Base-by-base conservation (phyloP, 1,139 yeast genomes). In the Suhomyces bokatorum region DNA sequence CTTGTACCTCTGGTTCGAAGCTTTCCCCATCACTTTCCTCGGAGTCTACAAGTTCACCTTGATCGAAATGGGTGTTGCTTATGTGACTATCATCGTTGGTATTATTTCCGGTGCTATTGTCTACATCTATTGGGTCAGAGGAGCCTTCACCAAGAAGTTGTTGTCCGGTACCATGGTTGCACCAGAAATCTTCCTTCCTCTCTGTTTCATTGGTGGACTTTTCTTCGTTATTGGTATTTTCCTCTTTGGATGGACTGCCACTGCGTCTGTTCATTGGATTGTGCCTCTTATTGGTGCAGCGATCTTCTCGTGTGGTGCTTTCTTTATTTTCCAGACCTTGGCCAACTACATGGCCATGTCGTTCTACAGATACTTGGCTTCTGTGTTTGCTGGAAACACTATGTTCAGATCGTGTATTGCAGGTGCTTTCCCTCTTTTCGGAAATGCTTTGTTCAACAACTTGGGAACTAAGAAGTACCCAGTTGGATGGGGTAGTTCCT, bases 401-500 rank as follows among this genome's bases (percentile, higher is more conserved):
- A 64, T 80, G 43, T 70, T 72, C 52, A 69, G 86, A 53, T 72
- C 83, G 1, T 64, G 67, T 2, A 67, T 78, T 58, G 87, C 83
- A 0, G 81, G 81, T 30, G 78, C 77, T 5, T 83, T 83, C 69
- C 87, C 88, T 35, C 63, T 83, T 39, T 81, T 83, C 57, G 86
- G 83, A 4, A 59, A 64, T 39, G 70, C 75, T 1, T 67, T 83
- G 71, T 83, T 72, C 53, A 51, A 60, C 34, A 76, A 77, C 52
- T 59, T 78, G 42, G 32, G 26, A 2, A 70, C 73, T 11, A 53
- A 66, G 1, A 71, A 67, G 39, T 80, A 67, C 54, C 83, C 83
- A 3, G 81, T 78, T 9, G 85, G 72, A 0, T 78, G 80, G 80
- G 85, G 84, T 2, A 67, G 78, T 1, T 67, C 78, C 9, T 53